Base-by-base conservation (phyloP, 225 moss, liverwort and hornwort species). In the Antitrichia curtipendula region DNA sequence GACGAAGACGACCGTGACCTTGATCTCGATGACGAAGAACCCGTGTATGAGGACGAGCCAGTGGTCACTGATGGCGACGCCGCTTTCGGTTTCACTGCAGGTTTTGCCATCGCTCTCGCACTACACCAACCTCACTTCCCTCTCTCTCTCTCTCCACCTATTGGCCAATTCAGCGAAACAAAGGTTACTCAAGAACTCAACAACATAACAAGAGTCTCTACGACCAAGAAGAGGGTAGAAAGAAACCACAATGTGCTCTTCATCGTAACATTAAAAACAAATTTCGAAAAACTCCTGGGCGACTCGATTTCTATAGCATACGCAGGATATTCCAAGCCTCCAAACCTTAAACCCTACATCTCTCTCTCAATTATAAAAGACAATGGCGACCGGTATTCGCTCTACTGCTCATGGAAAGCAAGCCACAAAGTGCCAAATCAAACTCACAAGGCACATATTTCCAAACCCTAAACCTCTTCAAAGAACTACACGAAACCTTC, bases 1-100 rank as follows among this genome's bases (percentile, higher is more conserved):
- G 95, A 95, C 64, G 96, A 94, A 81, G 98, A 97, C 84, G 98
- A 96, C 80, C 88, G 91, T 85, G 98, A 99, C 93, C 95, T 93
- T 82, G 98, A 99, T 91, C 96, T 95, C 66, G 99, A 99, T 66
- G 99, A 93, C 29, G 99, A 97, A 36, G 97, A 94, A 82, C 96
- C 97, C 56, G 96, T 90, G 89, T 99, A 99, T 18, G 99, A 97
- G 28, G 99, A 99, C 49, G 99, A 95, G 70, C 99, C 97, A 14
- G 98, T 95, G 66, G 98, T 96, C 40, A 91, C 95, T 64, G 96
- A 96, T 77, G 95, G 97, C 88, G 98, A 99, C 41, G 94, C 87
- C 90, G 91, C 94, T 88, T 95, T 96, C 70, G 94, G 92, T 85
- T 96, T 96, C 43, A 86, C 95, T 77, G 94, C 89, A 87, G 89